Conservation (phyloP, 2,329 filamentous ascomycete genomes). For the Ramichloridium luteum region DNA sequence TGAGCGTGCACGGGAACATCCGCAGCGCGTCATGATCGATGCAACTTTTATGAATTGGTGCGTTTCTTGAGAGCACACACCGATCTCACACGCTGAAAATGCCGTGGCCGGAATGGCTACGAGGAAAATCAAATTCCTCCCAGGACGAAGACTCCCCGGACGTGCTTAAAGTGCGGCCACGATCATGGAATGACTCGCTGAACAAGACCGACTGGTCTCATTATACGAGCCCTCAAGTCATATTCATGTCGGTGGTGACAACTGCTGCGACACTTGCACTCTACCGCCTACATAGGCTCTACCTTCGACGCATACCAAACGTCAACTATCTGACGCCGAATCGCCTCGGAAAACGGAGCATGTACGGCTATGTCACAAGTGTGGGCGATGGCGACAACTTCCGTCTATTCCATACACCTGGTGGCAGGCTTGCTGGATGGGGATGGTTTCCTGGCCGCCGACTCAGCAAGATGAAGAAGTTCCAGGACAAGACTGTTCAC, state of each 20-base stretch:
- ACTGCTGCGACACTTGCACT: slow-evolving; percentile 44
- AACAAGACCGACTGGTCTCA: background rate
- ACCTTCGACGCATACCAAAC: slow-evolving; percentile 73
- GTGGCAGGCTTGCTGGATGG: slow-evolving; percentile 79
- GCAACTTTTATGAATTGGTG: no score
- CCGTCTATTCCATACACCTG: slow-evolving; percentile 85
- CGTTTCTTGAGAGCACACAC: no score
- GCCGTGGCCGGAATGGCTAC: background rate
- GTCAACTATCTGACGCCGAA: slow-evolving; percentile 61
- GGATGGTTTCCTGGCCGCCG: slow-evolving; percentile 33
- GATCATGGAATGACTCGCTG: background rate
- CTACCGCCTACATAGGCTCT: slow-evolving; percentile 51
- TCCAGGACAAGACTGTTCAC: slow-evolving; percentile 51
- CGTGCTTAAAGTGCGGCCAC: background rate
- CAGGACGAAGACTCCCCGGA: background rate
- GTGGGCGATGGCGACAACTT: slow-evolving; percentile 97
- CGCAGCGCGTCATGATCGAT: no score
- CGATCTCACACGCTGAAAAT: no score
- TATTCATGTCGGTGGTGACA: slow-evolving; percentile 29
- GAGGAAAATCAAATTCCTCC: background rate
- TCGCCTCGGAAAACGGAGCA: slow-evolving; percentile 60
- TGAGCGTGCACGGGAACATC: no score
- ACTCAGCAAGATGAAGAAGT: slow-evolving; percentile 9
- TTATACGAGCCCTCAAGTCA: slow-evolving; percentile 1
- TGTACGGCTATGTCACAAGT: slow-evolving; percentile 79